Evolutionary conservation across 73 alveolate genomes (phyloP), one percentile per base, ranked within the genome.

Genomic region (Paramecium octaurelia): DNA sequence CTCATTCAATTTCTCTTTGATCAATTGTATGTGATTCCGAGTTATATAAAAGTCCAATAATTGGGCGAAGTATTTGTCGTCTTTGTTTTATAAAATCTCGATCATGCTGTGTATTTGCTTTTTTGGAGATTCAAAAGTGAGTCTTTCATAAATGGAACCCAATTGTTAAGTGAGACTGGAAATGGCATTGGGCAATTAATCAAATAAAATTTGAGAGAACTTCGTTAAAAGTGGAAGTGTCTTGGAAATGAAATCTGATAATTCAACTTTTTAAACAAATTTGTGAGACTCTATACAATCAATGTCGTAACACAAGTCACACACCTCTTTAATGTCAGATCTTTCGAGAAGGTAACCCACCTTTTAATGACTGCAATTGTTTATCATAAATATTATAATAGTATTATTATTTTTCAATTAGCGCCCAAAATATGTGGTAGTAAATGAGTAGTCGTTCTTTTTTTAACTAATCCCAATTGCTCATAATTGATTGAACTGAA

Each of bases 401-500:
- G 84, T 64, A 64, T 64, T 64, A 64, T 54, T 27, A 27, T 27
- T 27, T 54, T 16, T 64, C 84, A 64, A 64, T 64, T 21, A 34
- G 84, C 84, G 44, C 84, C 84, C 42, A 12, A 31, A 27, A 64
- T 21, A 34, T 64, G 84, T 34, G 6, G 14, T 11, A 31, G 27
- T 34, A 64, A 8, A 34, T 34, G 84, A 27, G 44, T 31, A 27
- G 18, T 2, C 14, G 50, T 4, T 23, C 27, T 68, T 68, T 14
- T 16, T 35, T 73, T 73, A 10, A 73, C 59, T 73, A 73, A 34
- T 80, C 91, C 91, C 73, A 80, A 80, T 80, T 80, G 57, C 20
- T 80, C 50, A 46, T 80, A 80, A 35, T 80, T 80, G 10, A 31
- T 21, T 43, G 70, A 24, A 18, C 57, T 40, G 29, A 80, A 80